Base-by-base conservation (phyloP, 495 filamentous ascomycete species). In the Daldinia grandis region DNA sequence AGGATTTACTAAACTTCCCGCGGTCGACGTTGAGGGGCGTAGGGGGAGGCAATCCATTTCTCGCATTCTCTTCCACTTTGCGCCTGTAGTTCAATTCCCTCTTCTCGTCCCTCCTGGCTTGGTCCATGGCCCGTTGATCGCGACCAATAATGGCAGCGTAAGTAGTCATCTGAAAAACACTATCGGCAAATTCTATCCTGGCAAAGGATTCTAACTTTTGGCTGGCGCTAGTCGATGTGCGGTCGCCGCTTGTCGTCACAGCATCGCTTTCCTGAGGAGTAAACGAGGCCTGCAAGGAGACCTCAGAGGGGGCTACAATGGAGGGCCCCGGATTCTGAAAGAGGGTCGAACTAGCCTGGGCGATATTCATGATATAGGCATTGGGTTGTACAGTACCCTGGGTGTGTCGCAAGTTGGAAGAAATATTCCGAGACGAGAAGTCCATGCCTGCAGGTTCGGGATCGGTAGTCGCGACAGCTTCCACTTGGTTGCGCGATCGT, bases 141-240 rank as follows among this genome's bases (percentile, higher is more conserved):
- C 83, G 81, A 25, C 83, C 83, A 40, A 85, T 84, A 30, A 84
- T 80, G 72, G 84, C 81, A 17, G 81, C 80, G 50, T 82, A 84
- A 15, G 83, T 85, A 10, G 82, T 85, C 82, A 85, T 84, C 73
- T 84, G 81, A 55, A 85, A 85, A 38, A 78, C 77, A 62, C 83
- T 82, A 62, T 85, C 83, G 72, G 80, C 81, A 44, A 85, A 85
- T 69, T 85, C 83, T 62, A 85, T 80, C 55, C 78, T 76, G 24
- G 83, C 83, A 64, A 85, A 85, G 28, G 82, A 84, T 72, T 84
- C 81, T n/a, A 85, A 73, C 19, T 78, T 75, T 55, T 78, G 66
- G 35, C 78, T 78, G 15, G 66, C 60, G 47, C 61, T 75, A 30
- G 74, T 64, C 15, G 73, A 73, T 21, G 68, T 59, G 15, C 56